These are phyloP conservation scores for Botryotinia convoluta DNA, from an alignment of 2,329 filamentous ascomycete species.

Conservation along the genomic window DNA sequence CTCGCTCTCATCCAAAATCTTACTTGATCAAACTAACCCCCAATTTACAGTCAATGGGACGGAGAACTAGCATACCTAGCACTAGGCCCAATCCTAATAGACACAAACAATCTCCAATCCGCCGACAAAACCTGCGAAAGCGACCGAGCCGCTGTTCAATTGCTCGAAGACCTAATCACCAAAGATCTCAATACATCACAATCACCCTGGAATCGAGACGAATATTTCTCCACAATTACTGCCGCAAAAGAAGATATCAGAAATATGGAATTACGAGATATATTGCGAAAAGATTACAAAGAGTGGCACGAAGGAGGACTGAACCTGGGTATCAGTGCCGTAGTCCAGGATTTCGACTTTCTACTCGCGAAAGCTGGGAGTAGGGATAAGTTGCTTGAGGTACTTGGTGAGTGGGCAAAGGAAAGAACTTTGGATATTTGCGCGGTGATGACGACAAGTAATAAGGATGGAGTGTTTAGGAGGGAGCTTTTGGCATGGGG, in stretches of 20 bases:
- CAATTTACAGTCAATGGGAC: conserved; percentile 40
- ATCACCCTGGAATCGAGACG: conserved; percentile 48
- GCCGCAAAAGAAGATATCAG: conserved; percentile 67
- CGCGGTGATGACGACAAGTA: conserved; percentile 67
- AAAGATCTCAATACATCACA: conserved; percentile 4
- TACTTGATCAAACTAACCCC: background rate
- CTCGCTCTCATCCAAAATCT: background rate
- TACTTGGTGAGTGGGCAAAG: conserved; percentile 52
- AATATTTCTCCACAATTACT: conserved; percentile 59
- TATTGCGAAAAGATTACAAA: conserved; percentile 83
- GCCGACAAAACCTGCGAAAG: conserved; percentile 62
- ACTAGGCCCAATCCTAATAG: conserved; percentile 69
- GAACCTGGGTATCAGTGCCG: conserved; percentile 64
- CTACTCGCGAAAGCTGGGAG: conserved; percentile 54
- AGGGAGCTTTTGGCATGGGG: conserved; percentile 70
- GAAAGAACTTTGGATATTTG: conserved; percentile 61
- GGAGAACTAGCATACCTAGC: conserved; percentile 64
- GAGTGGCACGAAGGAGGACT: conserved; percentile 61
- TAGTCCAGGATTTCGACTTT: conserved; percentile 62
- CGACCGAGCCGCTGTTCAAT: conserved; percentile 57
- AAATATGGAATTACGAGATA: conserved; percentile 58
- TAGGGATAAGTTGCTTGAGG: conserved; percentile 45
- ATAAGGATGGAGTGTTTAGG: conserved; percentile 53
- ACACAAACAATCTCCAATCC: conserved; percentile 64
- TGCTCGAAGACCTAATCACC: conserved; percentile 52